Evolutionary conservation across 352 stramenopile genomes (phyloP), one percentile per base, ranked within the genome.

Genomic region (Globisporangium emineosum): DNA sequence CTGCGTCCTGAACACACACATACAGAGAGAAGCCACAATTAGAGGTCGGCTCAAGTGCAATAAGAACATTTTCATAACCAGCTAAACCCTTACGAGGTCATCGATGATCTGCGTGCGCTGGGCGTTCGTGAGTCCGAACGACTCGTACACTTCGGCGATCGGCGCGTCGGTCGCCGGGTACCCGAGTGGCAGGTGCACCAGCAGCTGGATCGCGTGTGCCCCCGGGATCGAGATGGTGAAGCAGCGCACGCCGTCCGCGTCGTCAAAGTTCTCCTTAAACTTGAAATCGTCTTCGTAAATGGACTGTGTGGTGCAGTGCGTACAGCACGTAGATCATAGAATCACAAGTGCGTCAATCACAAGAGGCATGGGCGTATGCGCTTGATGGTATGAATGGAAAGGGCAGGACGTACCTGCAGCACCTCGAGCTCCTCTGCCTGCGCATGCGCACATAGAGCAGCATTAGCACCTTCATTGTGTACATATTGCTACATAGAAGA

Each of bases 101-200:
- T 79, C 56, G 51, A 93, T 49, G 43, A 94, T 90, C 30, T 78
- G 72, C 17, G 88, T 71, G 55, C 85, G 71, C 49, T 94, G 77
- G 19, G 67, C 58, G 30, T 91, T 88, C 30, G 81, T 91, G 23
- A 94, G 74, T 6, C 87, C 87, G 19, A 92, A 89, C 2, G 83
- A 93, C 56, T 96, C 86, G 70, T 91, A 88, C 0, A 96, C 77
- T 70, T 91, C 74, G 25, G 83, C 85, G 57, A 96, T 71, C 7
- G 87, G 87, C 13, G 85, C 67, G 49, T 94, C 86, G 0, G 61
- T 70, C 25, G 78, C 86, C 37, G 87, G 87, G 35, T 96, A 96
- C 53, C 73, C 78, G 21, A 79, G 55, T 29, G 87, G 87, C 32
- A 96, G 53, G 45, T 96, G 81, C 6, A 96, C 72, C 19, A 90